Conservation (phyloP, 2,329 filamentous ascomycete species). For the Aspergillus quadricinctus region DNA sequence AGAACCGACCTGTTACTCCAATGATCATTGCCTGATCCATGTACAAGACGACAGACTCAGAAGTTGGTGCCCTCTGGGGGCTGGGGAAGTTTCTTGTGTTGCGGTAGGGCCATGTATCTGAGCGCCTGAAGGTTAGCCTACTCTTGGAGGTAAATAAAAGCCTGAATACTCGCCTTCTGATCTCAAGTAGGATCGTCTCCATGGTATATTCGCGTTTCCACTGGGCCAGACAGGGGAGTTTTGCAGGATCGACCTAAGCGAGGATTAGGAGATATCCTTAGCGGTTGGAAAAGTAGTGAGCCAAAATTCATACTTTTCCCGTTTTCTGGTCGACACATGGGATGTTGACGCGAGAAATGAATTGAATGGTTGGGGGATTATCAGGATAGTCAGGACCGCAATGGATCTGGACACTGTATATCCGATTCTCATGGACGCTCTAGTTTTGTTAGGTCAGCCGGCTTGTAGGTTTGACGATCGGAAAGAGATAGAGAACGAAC, state of each 20-base stretch:
- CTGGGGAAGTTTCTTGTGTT: conserved; percentile 93
- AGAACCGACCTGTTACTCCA: conserved; percentile 29
- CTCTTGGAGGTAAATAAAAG: conserved; percentile 18
- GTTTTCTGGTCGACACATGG: conserved; percentile 80
- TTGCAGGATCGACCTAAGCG: conserved; percentile 69
- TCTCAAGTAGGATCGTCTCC: conserved; percentile 86
- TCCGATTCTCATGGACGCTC: conserved; percentile 97
- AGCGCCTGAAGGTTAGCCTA: conserved; percentile 21
- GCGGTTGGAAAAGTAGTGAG: not conserved
- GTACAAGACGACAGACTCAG: conserved; percentile 22
- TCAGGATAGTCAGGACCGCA: conserved; percentile 89
- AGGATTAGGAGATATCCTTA: conserved; percentile 2
- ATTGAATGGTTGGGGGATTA: conserved; percentile 80
- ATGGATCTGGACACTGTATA: conserved; percentile 97
- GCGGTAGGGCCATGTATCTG: conserved; percentile 87
- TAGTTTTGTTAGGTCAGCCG: conserved; percentile 32
- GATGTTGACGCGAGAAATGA: conserved; percentile 93
- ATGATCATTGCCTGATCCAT: conserved; percentile 18
- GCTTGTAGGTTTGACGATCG: not conserved
- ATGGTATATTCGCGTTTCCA: conserved; percentile 95
- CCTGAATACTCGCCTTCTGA: conserved; percentile 59
- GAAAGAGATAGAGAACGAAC: conserved; percentile 51
- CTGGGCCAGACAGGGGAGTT: conserved; percentile 77
- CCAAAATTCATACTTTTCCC: conserved; percentile 56
- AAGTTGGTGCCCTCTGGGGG: conserved; percentile 78